Evolutionary conservation across 768 basidiomycete genomes (phyloP).

Genomic region (Lyophyllum atratum): DNA sequence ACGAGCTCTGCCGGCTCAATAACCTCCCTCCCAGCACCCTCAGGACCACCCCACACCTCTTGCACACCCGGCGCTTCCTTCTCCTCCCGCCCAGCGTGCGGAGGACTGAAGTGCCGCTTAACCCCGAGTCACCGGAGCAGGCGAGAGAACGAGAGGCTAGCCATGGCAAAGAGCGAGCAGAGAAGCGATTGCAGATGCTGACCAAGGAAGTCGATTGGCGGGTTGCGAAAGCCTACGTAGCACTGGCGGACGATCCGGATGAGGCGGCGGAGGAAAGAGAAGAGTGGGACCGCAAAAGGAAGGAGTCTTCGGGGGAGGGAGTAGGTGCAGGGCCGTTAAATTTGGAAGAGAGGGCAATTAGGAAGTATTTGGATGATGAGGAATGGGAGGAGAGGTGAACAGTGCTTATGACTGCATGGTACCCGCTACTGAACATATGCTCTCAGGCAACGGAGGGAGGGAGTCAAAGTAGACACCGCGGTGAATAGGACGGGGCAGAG

Average conservation of each 20-base stretch:
- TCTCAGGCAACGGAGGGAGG: slow-evolving; percentile 9
- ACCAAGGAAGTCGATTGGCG: slow-evolving; percentile 72
- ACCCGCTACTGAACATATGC: too few species aligned
- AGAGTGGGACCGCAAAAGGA: slow-evolving; percentile 29
- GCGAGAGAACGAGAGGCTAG: slow-evolving; percentile 41
- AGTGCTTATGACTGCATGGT: too few species aligned
- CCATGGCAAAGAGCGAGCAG: slow-evolving; percentile 54
- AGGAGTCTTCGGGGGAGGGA: slow-evolving; percentile 2
- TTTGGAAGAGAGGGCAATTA: slow-evolving; percentile 55
- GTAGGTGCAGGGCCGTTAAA: slow-evolving; percentile 5
- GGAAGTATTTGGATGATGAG: slow-evolving; percentile 63
- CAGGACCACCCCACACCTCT: slow-evolving; percentile 69
- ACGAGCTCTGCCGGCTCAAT: slow-evolving; percentile 65
- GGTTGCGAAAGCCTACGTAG: slow-evolving; percentile 70
- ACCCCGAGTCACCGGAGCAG: slow-evolving; percentile 21
- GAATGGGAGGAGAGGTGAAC: slow-evolving; percentile 71
- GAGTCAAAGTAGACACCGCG: background rate
- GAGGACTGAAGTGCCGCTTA: slow-evolving; percentile 21
- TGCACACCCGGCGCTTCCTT: slow-evolving; percentile 67
- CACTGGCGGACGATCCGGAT: slow-evolving; percentile 53
- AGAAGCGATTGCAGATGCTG: slow-evolving; percentile 60
- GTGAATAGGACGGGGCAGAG: background rate
- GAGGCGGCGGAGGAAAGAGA: slow-evolving; percentile 30
- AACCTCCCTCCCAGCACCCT: slow-evolving; percentile 65
- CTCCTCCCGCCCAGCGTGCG: slow-evolving; percentile 49